Percentiles rank a stretch among this genome's conserved stretches.
phyloP scores from a whole-genome alignment of 1,139 yeast genomes.

The Blastobotrys malaysiensis region DNA sequence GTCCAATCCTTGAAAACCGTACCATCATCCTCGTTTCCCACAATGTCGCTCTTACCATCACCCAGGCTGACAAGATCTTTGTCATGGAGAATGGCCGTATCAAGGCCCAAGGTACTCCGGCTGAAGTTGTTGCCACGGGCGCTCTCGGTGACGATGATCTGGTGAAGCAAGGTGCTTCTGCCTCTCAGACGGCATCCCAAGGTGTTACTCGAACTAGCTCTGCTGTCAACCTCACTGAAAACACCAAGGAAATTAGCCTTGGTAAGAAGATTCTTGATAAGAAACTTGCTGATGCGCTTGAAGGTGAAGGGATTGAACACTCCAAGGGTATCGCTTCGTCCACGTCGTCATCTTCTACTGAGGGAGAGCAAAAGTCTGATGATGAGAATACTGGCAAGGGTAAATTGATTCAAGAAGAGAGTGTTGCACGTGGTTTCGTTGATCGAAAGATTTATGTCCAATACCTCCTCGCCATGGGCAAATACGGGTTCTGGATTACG shows the following conservation, averaged over 20 bases:
- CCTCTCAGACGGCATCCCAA: conserved; percentile 56
- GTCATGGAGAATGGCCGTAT: conserved; percentile 81
- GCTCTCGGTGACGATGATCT: conserved; percentile 71
- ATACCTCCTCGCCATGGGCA: conserved; percentile 66
- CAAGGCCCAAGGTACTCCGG: conserved; percentile 77
- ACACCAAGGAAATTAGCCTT: conserved; percentile 18
- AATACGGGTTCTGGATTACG: conserved; percentile 42
- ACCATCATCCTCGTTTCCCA: conserved; percentile 91
- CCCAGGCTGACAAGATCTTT: conserved; percentile 72
- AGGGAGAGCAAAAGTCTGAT: conserved; percentile 9
- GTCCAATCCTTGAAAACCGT: conserved; percentile 76
- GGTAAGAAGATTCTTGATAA: conserved; percentile 36
- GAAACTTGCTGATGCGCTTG: conserved; percentile 35
- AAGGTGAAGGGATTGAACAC: conserved; percentile 21
- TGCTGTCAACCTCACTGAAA: conserved; percentile 17
- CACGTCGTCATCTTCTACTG: conserved; percentile 13
- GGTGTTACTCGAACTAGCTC: conserved; percentile 49
- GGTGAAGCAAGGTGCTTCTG: conserved; percentile 57
- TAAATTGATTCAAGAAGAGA: conserved; percentile 65
- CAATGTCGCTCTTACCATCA: conserved; percentile 82
- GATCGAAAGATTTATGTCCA: conserved; percentile 60
- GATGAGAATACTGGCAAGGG: conserved; percentile 1
- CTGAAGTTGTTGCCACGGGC: conserved; percentile 65
- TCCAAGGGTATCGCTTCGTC: conserved; percentile 22
- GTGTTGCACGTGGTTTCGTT: conserved; percentile 80